Evolutionary conservation across 2,329 filamentous ascomycete genomes (phyloP), one percentile per base, ranked within the genome.

Genomic region (Leptographium flavum): DNA sequence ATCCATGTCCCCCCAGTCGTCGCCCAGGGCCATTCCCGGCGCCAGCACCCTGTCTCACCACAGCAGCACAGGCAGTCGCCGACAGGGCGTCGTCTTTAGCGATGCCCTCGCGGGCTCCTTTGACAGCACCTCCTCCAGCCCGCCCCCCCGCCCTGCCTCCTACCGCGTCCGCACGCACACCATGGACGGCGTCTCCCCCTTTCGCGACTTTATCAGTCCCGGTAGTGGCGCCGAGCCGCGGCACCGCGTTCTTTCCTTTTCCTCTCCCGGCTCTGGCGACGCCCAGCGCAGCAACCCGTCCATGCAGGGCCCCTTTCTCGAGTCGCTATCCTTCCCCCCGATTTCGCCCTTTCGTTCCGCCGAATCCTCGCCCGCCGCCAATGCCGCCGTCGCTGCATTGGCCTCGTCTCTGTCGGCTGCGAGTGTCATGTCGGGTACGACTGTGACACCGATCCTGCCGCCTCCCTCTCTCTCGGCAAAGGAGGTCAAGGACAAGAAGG

Each of bases 181-280:
- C 14, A 67, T 79, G 63, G 74, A 78, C 52, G 67, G 69, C 37
- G 64, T 70, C 31, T 47, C 53, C 2, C 42, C 47, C 7, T 64
- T 71, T 57, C 67, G 73, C 35, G 69, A 66, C 45, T 66, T 71
- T 39, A 48, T 57, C 43, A 58, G 57, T 17, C 56, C 63, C 13
- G 56, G 62, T 31, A 57, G 62, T n/a, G 52, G 59, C 4, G 47
- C 58, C 31, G 73, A 76, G 47, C 69, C 64, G 53, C 73, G 81
- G 43, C 74, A 79, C 54, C 72, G 81, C 43, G 74, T 86, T 37
- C 79, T 81, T 42, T 86, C 82, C 25, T 75, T 86, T 53, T 79
- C 81, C 53, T 81, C 79, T 31, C 70, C 76, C 8, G 63, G 69
- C 4, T 73, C 76, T 5, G 67, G 69, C 47, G 70, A 74, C 21